Evolutionary conservation across 805 yeast genomes (phyloP).

Genomic region (Yamadazyma phyllophila): DNA sequence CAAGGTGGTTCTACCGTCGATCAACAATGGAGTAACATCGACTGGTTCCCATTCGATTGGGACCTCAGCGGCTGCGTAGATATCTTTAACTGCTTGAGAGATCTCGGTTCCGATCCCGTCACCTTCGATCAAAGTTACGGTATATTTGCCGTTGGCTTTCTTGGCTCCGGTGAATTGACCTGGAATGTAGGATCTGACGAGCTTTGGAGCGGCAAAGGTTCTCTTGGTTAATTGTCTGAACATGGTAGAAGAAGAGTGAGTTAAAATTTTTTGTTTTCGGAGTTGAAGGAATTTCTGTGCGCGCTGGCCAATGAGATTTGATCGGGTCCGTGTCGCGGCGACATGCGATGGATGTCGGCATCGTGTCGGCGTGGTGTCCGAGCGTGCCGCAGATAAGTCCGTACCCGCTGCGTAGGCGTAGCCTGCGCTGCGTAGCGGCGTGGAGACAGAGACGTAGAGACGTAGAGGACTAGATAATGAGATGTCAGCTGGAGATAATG

Average conservation of each 20-base stretch:
- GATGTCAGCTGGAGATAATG: too few relatives aligned
- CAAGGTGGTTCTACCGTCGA: conserved; percentile 89
- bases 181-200: conserved; percentile 52
- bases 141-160: conserved; percentile 77
- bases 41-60: conserved; percentile 98
- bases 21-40: conserved; percentile 90
- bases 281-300: conserved; percentile 5
- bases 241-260: conserved; percentile 19
- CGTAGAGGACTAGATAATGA: too few relatives aligned
- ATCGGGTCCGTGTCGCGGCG: conserved; percentile 5
- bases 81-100: conserved; percentile 88
- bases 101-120: conserved; percentile 95
- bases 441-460: too few relatives aligned
- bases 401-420: too few relatives aligned
- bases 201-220: conserved; percentile 26
- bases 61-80: conserved; percentile 89
- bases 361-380: too few relatives aligned
- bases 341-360: background rate
- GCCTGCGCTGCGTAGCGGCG: too few relatives aligned
- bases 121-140: conserved; percentile 96
- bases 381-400: too few relatives aligned
- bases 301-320: conserved; percentile 4
- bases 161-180: conserved; percentile 63
- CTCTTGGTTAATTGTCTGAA: conserved; percentile 33
- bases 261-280: conserved; percentile 8